Percentiles rank a stretch among this genome's conserved stretches.
phyloP scores from a whole-genome alignment of 768 basidiomycete genomes.

The Pisolithus microcarpus region DNA sequence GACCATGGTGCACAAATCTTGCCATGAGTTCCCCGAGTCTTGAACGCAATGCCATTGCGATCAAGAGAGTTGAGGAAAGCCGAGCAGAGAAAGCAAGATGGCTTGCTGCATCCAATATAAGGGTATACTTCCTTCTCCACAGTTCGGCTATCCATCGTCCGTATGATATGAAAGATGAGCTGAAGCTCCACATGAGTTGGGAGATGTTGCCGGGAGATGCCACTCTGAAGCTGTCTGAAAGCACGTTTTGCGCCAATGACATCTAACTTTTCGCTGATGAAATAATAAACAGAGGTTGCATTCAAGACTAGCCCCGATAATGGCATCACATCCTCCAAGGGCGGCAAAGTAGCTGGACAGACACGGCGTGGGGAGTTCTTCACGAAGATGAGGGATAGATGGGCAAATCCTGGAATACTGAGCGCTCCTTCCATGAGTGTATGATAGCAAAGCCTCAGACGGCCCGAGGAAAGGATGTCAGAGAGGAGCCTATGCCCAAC shows the following conservation, averaged over 20 bases:
- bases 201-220: neutral
- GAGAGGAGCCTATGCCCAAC: neutral
- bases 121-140: too few relatives aligned
- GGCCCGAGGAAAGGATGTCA: neutral
- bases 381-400: neutral
- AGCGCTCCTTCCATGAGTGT: neutral
- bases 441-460: neutral
- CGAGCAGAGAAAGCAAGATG: neutral
- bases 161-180: neutral
- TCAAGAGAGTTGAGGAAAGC: neutral
- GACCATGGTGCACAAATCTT: neutral
- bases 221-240: neutral
- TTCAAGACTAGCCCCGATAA: neutral
- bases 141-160: neutral
- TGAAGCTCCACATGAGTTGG: neutral
- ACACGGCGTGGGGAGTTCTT: neutral
- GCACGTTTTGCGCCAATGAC: neutral
- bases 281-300: neutral
- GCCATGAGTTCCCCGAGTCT: neutral
- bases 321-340: neutral
- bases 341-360: neutral
- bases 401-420: neutral
- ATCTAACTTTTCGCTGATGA: neutral
- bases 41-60: neutral
- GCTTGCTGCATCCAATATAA: too few relatives aligned